phyloP scores from a whole-genome alignment of 2,329 filamentous ascomycete genomes.

The Fusarium equiseti region DNA sequence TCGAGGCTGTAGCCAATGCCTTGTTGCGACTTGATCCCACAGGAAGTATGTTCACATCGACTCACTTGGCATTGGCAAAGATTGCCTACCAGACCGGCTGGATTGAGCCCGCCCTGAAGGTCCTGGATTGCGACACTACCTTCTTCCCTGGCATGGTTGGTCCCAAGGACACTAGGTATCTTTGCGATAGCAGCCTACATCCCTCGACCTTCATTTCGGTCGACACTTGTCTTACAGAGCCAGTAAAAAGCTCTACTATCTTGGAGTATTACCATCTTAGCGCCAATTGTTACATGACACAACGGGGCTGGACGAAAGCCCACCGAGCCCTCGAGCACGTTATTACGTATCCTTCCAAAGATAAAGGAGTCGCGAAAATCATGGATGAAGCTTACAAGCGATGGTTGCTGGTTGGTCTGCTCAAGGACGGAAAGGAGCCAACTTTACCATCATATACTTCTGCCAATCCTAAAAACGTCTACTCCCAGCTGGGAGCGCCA shows the following conservation, averaged over 20 bases:
- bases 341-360: constrained; percentile 74
- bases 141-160: constrained; percentile 68
- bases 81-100: constrained; percentile 68
- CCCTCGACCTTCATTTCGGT: constrained; percentile 70
- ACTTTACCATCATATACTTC: constrained; percentile 68
- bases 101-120: constrained; percentile 67
- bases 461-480: constrained; percentile 64
- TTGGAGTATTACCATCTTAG: constrained; percentile 76
- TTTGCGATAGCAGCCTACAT: constrained; percentile 61
- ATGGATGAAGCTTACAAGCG: constrained; percentile 94
- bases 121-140: constrained; percentile 74
- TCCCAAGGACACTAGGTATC: constrained; percentile 52
- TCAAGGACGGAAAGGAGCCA: constrained; percentile 73
- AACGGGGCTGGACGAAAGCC: constrained; percentile 72
- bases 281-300: constrained; percentile 73
- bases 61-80: constrained; percentile 69
- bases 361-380: constrained; percentile 75
- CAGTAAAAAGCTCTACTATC: constrained; percentile 65
- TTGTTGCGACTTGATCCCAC: constrained; percentile 76
- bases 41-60: constrained; percentile 73
- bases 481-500: constrained; percentile 70
- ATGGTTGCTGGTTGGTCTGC: constrained; percentile 82
- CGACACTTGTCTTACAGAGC: constrained; percentile 67
- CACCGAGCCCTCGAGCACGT: constrained; percentile 71
- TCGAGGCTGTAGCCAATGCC: constrained; percentile 62